A percentile compares a stretch with the other conserved stretches of the same genome.
Conservation (phyloP, 2,329 filamentous ascomycete species). For the Fusarium buxicola region DNA sequence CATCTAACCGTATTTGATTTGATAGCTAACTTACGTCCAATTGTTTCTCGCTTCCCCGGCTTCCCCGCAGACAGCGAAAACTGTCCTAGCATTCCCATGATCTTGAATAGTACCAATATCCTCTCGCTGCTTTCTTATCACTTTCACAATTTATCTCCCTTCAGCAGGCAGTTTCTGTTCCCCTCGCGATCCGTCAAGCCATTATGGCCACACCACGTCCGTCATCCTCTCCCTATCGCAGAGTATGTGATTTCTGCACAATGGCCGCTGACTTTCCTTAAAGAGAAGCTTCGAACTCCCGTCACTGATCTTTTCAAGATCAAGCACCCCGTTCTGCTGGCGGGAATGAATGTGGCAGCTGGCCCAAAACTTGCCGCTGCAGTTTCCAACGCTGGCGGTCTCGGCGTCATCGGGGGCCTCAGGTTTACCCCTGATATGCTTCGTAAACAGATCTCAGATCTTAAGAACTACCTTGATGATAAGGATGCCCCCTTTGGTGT, state of each 20-base stretch:
- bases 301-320: conserved; percentile 97
- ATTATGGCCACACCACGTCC: conserved; percentile 84
- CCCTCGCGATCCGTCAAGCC: conserved; percentile 21
- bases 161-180: too few species aligned
- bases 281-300: conserved; percentile 79
- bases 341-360: conserved; percentile 98
- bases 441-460: conserved; percentile 90
- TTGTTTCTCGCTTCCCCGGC: conserved; percentile 18
- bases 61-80: conserved; percentile 25
- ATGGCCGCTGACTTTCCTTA: conserved; percentile 13
- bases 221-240: conserved; percentile 48
- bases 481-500: conserved; percentile 96
- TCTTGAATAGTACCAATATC: not conserved
- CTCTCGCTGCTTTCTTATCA: not conserved
- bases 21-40: conserved; percentile 1
- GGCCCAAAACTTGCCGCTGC: conserved; percentile 96
- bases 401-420: conserved; percentile 95
- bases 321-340: conserved; percentile 93
- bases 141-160: conserved; percentile 1
- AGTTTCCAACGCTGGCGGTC: conserved; percentile 94
- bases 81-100: conserved; percentile 15
- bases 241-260: conserved; percentile 3
- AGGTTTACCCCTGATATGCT: conserved; percentile 98
- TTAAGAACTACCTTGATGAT: conserved; percentile 87
- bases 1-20: conserved; percentile 27